phyloP scores from a whole-genome alignment of 1,139 yeast genomes.

The Scheffersomyces lignicola region DNA sequence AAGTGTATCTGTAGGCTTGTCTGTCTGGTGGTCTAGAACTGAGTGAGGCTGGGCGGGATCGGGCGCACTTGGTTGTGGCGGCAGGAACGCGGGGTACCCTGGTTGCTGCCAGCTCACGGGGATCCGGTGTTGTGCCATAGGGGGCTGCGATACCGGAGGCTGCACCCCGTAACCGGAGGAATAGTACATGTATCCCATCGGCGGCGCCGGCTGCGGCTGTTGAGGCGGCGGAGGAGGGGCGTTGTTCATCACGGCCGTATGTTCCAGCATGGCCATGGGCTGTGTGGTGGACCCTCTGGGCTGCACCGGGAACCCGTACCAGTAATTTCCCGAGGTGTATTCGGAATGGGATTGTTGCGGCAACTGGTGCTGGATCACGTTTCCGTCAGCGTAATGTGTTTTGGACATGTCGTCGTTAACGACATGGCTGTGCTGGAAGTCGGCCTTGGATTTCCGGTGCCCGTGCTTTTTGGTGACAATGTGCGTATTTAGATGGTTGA shows the following conservation, averaged over 20 bases:
- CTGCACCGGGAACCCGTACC: constrained; percentile 16
- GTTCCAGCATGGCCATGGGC: constrained; percentile 1
- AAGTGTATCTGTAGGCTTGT: not conserved
- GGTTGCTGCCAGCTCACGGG: constrained; percentile 1
- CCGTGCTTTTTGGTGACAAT: constrained; percentile 75
- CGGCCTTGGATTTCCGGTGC: constrained; percentile 64
- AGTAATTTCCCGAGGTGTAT: constrained; percentile 14
- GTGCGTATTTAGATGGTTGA: constrained; percentile 77
- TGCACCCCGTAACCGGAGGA: constrained; percentile 5
- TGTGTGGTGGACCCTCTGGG: constrained; percentile 9
- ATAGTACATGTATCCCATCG: constrained; percentile 8
- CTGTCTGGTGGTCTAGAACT: not conserved
- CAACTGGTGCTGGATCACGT: constrained; percentile 7
- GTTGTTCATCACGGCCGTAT: constrained; percentile 1
- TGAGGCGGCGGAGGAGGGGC: constrained; percentile 2
- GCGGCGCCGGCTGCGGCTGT: constrained; percentile 6
- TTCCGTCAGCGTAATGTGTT: not conserved
- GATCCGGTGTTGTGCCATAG: constrained; percentile 6
- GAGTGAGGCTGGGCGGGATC: not conserved
- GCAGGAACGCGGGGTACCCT: not conserved
- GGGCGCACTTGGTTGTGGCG: constrained; percentile 1
- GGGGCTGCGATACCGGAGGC: constrained; percentile 7
- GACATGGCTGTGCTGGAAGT: constrained; percentile 42
- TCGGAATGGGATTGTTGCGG: constrained; percentile 10
- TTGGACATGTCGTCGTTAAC: constrained; percentile 8